Base-by-base conservation (phyloP, 176 grass and related monocot species). In the Avena atlantica region DNA sequence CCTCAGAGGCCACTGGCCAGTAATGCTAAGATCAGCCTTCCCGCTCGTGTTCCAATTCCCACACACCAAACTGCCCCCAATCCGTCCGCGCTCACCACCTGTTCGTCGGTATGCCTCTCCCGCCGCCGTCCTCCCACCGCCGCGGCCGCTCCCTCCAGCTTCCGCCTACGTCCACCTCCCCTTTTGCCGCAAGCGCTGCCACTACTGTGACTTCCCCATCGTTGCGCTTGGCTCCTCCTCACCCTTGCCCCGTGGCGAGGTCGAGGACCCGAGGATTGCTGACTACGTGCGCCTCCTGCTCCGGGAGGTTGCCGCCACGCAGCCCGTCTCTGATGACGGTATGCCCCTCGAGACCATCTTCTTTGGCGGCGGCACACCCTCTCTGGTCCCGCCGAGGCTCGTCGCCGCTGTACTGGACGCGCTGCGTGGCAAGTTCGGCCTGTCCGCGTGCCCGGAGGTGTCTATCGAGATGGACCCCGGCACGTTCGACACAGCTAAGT, bases 181-280 rank as follows among this genome's bases (percentile, higher is more conserved):
- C 16, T 95, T 93, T 89, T 95, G 93, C 86, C 93, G 93, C 86
- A 95, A 93, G 78, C 93, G 95, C 17, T 98, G 95, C 88, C 86
- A 92, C 82, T 98, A 98, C 76, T 95, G 95, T 74, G 95, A 98
- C 83, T 98, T 98, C 78, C 93, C 95, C 70, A 90, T 98, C 87
- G 58, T 95, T 17, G 91, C 91, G 5, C 93, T 98, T 47, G 95
- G 95, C 80, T 89, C 93, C 29, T 87, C 89, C 20, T 58, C 77
- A 0, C 2, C 59, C 21, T 47, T 67, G 6, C 67, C 55, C 16
- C 17, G 83, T 12, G 29, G 70, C 59, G 6, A 52, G 40, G 79
- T 47, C 21, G 86, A 88, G 12, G 95, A 98, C 88, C 93, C 95
- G 0, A 72, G 91, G 80, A 95, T 98, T 80, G 75, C 86, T 19